Evolutionary conservation across 1,139 yeast genomes (phyloP), one percentile per base, ranked within the genome.

Genomic region (Debaryomyces sp.): DNA sequence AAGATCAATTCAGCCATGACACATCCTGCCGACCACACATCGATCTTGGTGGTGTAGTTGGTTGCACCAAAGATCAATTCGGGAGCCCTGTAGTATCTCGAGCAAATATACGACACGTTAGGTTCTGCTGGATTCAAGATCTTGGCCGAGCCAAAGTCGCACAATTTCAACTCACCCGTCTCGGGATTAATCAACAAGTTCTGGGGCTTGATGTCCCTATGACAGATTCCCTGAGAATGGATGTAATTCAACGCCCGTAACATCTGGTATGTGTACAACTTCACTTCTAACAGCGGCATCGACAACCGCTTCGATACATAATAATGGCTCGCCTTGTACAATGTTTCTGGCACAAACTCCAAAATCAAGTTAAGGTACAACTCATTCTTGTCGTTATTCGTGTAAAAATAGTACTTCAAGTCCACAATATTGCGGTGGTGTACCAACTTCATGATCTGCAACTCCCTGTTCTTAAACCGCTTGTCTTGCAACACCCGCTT

Each of bases 61-160:
- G 94, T 87, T 10, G 96, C 95, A 21, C 96, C 96, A 69, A 89
- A 90, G 51, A 89, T 89, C 60, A 89, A 79, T 67, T 89, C 97
- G 1, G 97, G 97, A 9, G 99, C 98, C 53, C 99, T 80, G 71
- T 94, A 94, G 71, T 92, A 94, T 61, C 99, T 81, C 24, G 98
- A 92, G 69, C 99, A 94, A 50, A 94, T 94, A 69, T 94, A 94
- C 10, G 96, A 87, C 29, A 94, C 99, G 65, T 92, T 92, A 40
- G 97, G 97, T 68, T 94, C 99, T 13, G 81, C 78, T 6, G 96
- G 95, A 44, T 87, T 89, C 52, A 94, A 78, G 50, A 89, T 87
- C 68, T 94, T 94, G 27, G 99, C 99, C n/a, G 95, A 85, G n/a
- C 99, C 99, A 68, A 94, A 94, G 71, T 94, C 99, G 70, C 99